Base-by-base conservation (phyloP, 1,284 basidiomycete genomes). In the Puccinia horiana region DNA sequence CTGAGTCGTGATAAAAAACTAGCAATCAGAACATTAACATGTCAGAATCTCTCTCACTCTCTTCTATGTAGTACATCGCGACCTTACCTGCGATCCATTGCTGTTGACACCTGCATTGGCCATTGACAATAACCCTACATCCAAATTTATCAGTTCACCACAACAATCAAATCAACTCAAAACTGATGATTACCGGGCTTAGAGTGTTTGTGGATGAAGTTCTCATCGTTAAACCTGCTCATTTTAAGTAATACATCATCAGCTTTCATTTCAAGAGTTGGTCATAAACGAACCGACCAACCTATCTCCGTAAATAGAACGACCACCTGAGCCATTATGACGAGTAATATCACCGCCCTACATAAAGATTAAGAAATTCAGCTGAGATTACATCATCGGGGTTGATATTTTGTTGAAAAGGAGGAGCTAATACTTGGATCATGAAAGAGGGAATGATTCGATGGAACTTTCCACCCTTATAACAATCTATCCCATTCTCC, bases 391-490 rank as follows among this genome's bases (percentile, higher is more conserved):
- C n/a, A n/a, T n/a, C n/a, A n/a, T n/a, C n/a, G n/a, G n/a, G n/a
- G n/a, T n/a, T n/a, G n/a, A n/a, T n/a, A n/a, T n/a, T n/a, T n/a
- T n/a, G n/a, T 14, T 3, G 2, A 32, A 20, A 44, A 1, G 40
- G 58, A n/a, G 40, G 47, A 84, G 86, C 83, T 86, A 32, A 49
- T 85, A 44, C 86, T 77, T 87, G 86, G 37, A 84, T 84, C 86
- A 87, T 87, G 63, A 87, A 87, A 72, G 85, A 84, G 35, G 84
- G 84, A 83, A 87, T 87, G 81, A 87, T 84, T 54, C 86, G 85
- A 74, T 87, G 86, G 74, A 87, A 87, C 42, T 85, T 83, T 18
- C 84, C 83, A 56, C 83, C 83, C 82, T 87, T 86, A 83, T 86
- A 87, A 26, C 86, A 86, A 26, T 70, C 49, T 14, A 65, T 23